Conservation (phyloP, 805 yeast species). For the Kazachstania bromeliacearum region DNA sequence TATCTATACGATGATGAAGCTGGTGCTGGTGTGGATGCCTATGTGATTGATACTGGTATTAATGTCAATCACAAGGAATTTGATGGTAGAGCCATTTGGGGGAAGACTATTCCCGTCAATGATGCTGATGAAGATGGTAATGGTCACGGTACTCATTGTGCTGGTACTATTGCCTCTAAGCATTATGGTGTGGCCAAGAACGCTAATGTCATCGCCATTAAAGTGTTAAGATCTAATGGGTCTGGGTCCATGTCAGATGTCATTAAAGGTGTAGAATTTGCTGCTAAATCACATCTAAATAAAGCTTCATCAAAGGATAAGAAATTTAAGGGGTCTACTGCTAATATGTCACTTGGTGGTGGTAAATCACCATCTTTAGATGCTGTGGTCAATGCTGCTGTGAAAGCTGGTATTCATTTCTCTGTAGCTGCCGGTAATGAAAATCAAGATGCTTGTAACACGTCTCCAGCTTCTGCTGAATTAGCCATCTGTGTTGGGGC, state of each 20-base stretch:
- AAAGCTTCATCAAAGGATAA: slow-evolving; percentile 42
- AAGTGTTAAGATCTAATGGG: slow-evolving; percentile 74
- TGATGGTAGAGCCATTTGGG: slow-evolving; percentile 79
- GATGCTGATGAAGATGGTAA: slow-evolving; percentile 70
- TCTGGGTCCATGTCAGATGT: slow-evolving; percentile 80
- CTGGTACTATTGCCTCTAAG: slow-evolving; percentile 85
- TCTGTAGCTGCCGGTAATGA: slow-evolving; percentile 97
- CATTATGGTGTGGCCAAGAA: slow-evolving; percentile 78
- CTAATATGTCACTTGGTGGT: slow-evolving; percentile 93
- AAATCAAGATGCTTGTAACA: slow-evolving; percentile 83
- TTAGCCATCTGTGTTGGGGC: slow-evolving; percentile 93
- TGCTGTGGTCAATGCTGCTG: slow-evolving; percentile 83
- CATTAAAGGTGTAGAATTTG: slow-evolving; percentile 75
- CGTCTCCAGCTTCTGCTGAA: slow-evolving; percentile 83
- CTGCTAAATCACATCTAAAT: slow-evolving; percentile 59
- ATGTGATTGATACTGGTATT: slow-evolving; percentile 86
- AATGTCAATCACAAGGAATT: slow-evolving; percentile 68
- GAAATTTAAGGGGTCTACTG: slow-evolving; percentile 77
- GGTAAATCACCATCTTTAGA: slow-evolving; percentile 84
- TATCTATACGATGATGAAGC: slow-evolving; percentile 64
- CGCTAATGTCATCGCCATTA: slow-evolving; percentile 71
- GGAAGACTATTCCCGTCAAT: slow-evolving; percentile 66
- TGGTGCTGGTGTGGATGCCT: slow-evolving; percentile 79
- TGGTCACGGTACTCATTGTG: slow-evolving; percentile 95
- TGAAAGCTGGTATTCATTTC: slow-evolving; percentile 77